Base-by-base conservation (phyloP, 495 filamentous ascomycete species). In the Neurospora sp. region DNA sequence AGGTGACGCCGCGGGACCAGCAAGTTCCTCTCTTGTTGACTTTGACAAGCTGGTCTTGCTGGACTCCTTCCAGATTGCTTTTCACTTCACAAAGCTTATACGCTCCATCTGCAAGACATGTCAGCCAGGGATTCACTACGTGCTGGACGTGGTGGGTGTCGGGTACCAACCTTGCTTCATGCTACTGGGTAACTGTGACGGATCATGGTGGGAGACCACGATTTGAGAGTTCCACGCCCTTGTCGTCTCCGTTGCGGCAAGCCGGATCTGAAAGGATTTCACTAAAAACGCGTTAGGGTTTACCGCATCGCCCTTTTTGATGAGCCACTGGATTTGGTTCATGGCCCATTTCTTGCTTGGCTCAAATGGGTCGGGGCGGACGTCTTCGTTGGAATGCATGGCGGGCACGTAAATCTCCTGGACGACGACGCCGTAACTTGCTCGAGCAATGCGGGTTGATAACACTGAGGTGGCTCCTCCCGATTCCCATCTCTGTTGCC, bases 251-350 rank as follows among this genome's bases (percentile, higher is more conserved):
- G 82, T 83, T 1, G 76, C 80, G 6, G 80, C 78, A 39, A 87
- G 77, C 61, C 85, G 84, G n/a, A 87, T 77, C 61, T 81, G 80
- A 73, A 85, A 88, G 11, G 78, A 78, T 69, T 84, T 83, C 11
- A 74, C 76, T 1, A 86, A 78, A 3, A 83, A 83, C 10, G 70
- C 77, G 73, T 75, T 83, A 16, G 78, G 81, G 73, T 74, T 81
- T 68, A 82, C 77, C 5, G 71, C 74, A 37, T 82, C 83, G 39
- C 84, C 87, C 81, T 88, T 87, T 69, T 79, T 82, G 22, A 89
- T 83, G 44, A 89, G 77, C 88, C 88, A 90, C 68, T 88, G 83
- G 59, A 90, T 84, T 76, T 89, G 86, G 53, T 84, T 78, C 31
- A 83, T 74, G 1, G 83, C 88, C 70, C 83, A 89, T 42, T 76